Base-by-base conservation (phyloP, 192 early-diverging fungal species). In the Mortierella antarctica region DNA sequence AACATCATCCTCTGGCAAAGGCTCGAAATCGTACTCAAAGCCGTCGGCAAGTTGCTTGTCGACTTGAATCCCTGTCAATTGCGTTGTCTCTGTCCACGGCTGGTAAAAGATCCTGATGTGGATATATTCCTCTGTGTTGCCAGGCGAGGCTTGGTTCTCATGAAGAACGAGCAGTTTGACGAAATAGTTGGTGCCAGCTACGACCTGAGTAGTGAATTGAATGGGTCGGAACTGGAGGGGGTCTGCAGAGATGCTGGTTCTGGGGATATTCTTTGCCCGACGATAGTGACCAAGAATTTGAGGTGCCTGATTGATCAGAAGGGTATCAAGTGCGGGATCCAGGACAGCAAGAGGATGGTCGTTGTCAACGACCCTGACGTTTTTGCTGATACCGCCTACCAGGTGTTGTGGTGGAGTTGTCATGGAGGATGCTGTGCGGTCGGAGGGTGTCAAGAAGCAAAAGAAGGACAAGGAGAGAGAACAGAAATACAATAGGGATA, bases 141-240 rank as follows among this genome's bases (percentile, higher is more conserved):
- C 9, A 1, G 8, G 1, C 6, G 11, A 55, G 50, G 2, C 13
- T 23, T 20, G 45, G 15, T 46, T 50, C 6, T 62, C 14, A 15
- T 67, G 63, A 21, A 63, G 40, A 23, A 69, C 67, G 20, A 18
- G 9, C 20, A 77, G n/a, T 46, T 70, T 77, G 40, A 77, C 74
- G 60, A 49, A 70, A 42, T 77, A 70, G 50, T 70, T 70, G 20
- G 57, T 65, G 6, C 67, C 74, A n/a, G 67, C 67, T 21, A 70
- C 74, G 7, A 65, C 57, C 31, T 77, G 74, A 20, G 67, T 70
- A 2, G 74, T 53, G 51, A 54, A 77, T 7, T 47, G 52, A 13
- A 70, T 21, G n/a, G 67, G 67, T 45, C 44, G 17, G 40, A 77
- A 62, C 13, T 63, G 31, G 21, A 49, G 49, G 12, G 49, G 12